These are phyloP conservation scores for Colletotrichum truncatum DNA, from an alignment of 2,329 filamentous ascomycete genomes.

Conservation along the genomic window DNA sequence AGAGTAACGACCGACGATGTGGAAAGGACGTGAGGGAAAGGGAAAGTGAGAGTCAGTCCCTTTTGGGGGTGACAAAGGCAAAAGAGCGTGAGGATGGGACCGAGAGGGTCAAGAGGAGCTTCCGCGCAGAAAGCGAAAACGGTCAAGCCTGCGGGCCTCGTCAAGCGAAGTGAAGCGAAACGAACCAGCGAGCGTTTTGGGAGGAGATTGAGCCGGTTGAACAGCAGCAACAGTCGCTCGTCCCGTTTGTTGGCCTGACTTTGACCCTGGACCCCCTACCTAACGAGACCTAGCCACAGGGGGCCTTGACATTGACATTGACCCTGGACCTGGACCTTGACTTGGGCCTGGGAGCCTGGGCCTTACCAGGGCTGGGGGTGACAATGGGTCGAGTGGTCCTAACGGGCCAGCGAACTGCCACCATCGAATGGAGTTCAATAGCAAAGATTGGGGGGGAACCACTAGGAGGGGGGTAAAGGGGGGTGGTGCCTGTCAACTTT, in stretches of 20 bases:
- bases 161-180: constrained; percentile 31
- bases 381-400: background rate
- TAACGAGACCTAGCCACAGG: too few relatives aligned
- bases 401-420: background rate
- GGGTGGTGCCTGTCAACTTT: constrained; percentile 26
- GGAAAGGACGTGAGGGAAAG: constrained; percentile 25
- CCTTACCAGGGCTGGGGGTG: constrained; percentile 4
- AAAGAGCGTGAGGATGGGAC: constrained; percentile 32
- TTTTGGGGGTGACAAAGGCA: constrained; percentile 32
- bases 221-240: background rate
- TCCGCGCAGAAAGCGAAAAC: background rate
- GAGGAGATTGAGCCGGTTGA: constrained; percentile 22
- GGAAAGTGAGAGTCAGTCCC: constrained; percentile 34
- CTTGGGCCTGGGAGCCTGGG: constrained; percentile 11
- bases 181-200: constrained; percentile 18
- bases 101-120: constrained; percentile 9
- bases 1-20: constrained; percentile 42
- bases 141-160: constrained; percentile 9
- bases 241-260: background rate
- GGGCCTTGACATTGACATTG: background rate
- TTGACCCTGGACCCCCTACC: constrained; percentile 18
- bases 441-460: constrained; percentile 13
- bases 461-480: constrained; percentile 3
- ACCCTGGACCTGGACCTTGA: background rate
- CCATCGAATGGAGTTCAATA: constrained; percentile 22